A percentile compares a stretch with the other conserved stretches of the same genome.
Evolutionary conservation across 2,329 filamentous ascomycete genomes (phyloP).

Genomic region (Didymella pinodella): DNA sequence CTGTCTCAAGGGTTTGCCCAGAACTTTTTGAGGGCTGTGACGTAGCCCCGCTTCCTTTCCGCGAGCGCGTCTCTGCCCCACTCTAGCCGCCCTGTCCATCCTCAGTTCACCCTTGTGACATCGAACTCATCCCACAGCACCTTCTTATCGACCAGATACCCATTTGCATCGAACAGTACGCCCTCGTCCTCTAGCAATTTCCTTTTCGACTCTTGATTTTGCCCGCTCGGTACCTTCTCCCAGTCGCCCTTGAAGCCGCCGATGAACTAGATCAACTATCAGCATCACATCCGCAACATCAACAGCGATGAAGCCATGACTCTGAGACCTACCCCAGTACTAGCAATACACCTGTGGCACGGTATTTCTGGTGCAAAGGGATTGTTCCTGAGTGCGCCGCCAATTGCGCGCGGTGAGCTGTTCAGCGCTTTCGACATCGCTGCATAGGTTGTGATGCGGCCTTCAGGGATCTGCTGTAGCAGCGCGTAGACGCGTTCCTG

Average conservation of each 20-base stretch:
- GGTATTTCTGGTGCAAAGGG: constrained; percentile 84
- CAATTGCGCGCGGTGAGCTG: constrained; percentile 78
- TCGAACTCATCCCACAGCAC: constrained; percentile 57
- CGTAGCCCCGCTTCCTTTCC: constrained; percentile 27
- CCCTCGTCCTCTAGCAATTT: constrained; percentile 69
- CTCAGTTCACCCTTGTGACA: constrained; percentile 33
- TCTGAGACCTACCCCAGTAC: constrained; percentile 63
- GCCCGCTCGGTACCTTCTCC: constrained; percentile 67
- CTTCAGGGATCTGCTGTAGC: constrained; percentile 78
- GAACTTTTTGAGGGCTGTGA: constrained; percentile 28
- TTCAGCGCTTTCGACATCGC: constrained; percentile 71
- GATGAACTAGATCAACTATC: constrained; percentile 50
- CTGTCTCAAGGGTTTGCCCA: constrained; percentile 1
- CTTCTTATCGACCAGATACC: constrained; percentile 62
- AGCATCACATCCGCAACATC: no score
- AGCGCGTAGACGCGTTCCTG: constrained; percentile 68
- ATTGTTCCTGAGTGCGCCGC: constrained; percentile 77
- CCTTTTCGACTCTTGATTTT: constrained; percentile 71
- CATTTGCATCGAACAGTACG: constrained; percentile 67
- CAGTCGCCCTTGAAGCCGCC: constrained; percentile 76
- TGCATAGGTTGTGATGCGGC: constrained; percentile 80
- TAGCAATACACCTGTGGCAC: constrained; percentile 81
- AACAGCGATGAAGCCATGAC: no score
- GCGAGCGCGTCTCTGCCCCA: constrained; percentile 4
- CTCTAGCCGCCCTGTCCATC: not conserved